Evolutionary conservation across 2,329 filamentous ascomycete genomes (phyloP).

Genomic region (Zarea fungicola): DNA sequence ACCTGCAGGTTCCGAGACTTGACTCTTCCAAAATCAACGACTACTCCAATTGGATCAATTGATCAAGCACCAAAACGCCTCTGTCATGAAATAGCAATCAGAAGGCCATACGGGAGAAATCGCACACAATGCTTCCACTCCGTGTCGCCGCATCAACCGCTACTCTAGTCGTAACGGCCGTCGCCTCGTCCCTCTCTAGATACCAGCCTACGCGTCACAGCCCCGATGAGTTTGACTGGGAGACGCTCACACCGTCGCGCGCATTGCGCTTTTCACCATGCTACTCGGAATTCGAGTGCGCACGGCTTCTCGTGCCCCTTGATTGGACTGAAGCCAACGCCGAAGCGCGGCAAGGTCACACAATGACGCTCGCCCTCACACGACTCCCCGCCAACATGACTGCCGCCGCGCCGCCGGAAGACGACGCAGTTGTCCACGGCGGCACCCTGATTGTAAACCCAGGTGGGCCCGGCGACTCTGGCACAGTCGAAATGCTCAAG

Average conservation of each 20-base stretch:
- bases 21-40: too few relatives aligned
- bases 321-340: constrained; percentile 26
- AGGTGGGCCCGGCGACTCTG: constrained; percentile 34
- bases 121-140: not conserved
- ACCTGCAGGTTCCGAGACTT: too few relatives aligned
- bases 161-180: not conserved
- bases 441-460: constrained; percentile 34
- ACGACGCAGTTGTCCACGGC: constrained; percentile 30
- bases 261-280: constrained; percentile 9
- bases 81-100: too few relatives aligned
- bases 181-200: not conserved
- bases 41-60: too few relatives aligned
- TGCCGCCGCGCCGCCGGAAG: too few relatives aligned
- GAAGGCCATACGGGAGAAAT: too few relatives aligned
- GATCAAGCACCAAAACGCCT: too few relatives aligned
- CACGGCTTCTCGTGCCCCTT: constrained; percentile 32
- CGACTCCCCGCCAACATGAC: constrained; percentile 25
- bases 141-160: too few relatives aligned
- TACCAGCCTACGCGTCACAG: not conserved
- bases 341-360: constrained; percentile 18
- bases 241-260: constrained; percentile 23
- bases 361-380: constrained; percentile 29
- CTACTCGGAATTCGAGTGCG: constrained; percentile 32
- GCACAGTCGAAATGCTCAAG: constrained; percentile 22
- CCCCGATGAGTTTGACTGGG: constrained; percentile 25